phyloP scores from a whole-genome alignment of 164 flowering plant genomes.

The Tetrastigma voinierianum region DNA sequence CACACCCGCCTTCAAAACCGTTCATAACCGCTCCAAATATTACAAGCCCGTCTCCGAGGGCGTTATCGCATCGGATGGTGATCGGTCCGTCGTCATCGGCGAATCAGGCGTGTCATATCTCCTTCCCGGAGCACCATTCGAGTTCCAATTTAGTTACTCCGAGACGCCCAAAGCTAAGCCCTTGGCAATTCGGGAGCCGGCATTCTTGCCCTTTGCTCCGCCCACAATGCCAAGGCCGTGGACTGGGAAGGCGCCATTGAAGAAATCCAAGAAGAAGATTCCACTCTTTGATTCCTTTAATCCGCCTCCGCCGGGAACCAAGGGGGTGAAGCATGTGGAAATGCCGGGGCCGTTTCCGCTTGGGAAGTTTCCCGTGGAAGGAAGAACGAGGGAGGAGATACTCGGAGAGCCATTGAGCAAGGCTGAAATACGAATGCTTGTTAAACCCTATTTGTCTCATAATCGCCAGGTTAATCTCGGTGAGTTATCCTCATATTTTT shows the following conservation, averaged over 20 bases:
- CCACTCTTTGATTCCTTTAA: constrained; percentile 59
- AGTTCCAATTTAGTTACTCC: constrained; percentile 92
- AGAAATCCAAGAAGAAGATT: constrained; percentile 53
- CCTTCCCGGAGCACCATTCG: constrained; percentile 94
- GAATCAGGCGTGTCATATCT: constrained; percentile 83
- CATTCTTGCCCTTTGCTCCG: constrained; percentile 86
- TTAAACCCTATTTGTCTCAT: constrained; percentile 49
- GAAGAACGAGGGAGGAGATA: constrained; percentile 62
- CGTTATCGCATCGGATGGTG: constrained; percentile 47
- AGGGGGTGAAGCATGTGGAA: constrained; percentile 48
- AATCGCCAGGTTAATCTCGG: constrained; percentile 96
- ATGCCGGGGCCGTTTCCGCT: constrained; percentile 48
- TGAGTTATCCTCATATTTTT: constrained; percentile 25
- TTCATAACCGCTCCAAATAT: constrained; percentile 64
- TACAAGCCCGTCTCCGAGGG: constrained; percentile 69
- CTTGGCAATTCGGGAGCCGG: constrained; percentile 85
- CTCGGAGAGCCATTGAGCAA: constrained; percentile 73
- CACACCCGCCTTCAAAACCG: constrained; percentile 55
- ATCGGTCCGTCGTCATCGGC: constrained; percentile 70
- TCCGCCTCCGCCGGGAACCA: constrained; percentile 32
- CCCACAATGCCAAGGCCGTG: constrained; percentile 93
- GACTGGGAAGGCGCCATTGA: constrained; percentile 95
- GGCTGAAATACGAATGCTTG: constrained; percentile 58
- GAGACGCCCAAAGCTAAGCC: constrained; percentile 90
- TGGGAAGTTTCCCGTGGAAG: constrained; percentile 43